Evolutionary conservation across 176 grass and related monocot genomes (phyloP).

Genomic region (Alloteropsis semialata): DNA sequence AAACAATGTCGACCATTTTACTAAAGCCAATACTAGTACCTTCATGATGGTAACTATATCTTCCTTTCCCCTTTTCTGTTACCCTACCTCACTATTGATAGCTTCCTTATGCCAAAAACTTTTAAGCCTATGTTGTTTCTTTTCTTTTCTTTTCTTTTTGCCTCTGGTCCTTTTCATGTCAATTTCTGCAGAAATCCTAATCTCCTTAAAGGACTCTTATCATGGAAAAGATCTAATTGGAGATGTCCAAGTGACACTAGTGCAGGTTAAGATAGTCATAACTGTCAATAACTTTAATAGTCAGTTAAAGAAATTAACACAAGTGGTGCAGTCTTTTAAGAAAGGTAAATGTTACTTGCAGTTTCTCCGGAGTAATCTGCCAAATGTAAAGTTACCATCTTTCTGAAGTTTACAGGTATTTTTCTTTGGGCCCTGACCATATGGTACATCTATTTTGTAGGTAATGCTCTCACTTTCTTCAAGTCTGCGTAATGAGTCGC

Average conservation of each 20-base stretch:
- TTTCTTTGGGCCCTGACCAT: neutral
- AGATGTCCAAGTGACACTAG: neutral
- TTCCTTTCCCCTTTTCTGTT: neutral
- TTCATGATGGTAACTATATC: neutral
- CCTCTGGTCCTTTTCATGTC: neutral
- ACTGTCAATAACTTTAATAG: too few relatives aligned
- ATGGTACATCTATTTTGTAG: slow-evolving; percentile 55
- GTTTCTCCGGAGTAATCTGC: slow-evolving; percentile 13
- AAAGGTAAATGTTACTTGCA: slow-evolving; percentile 1
- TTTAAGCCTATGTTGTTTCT: too few relatives aligned
- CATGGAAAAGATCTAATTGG: slow-evolving; percentile 2
- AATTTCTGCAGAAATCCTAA: neutral
- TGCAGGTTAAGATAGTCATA: slow-evolving; percentile 8
- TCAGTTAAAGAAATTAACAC: neutral
- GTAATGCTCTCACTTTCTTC: slow-evolving; percentile 84
- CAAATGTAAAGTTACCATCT: neutral
- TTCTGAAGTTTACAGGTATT: neutral
- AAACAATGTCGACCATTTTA: neutral
- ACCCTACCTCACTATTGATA: neutral
- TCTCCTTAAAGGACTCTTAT: neutral
- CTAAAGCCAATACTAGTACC: neutral
- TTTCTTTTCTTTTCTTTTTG: neutral
- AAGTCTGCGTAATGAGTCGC: slow-evolving; percentile 77
- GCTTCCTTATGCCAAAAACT: neutral
- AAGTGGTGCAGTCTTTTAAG: slow-evolving; percentile 1